These are phyloP conservation scores for Thelonectria blattea DNA, from an alignment of 2,329 filamentous ascomycete genomes.

Conservation along the genomic window DNA sequence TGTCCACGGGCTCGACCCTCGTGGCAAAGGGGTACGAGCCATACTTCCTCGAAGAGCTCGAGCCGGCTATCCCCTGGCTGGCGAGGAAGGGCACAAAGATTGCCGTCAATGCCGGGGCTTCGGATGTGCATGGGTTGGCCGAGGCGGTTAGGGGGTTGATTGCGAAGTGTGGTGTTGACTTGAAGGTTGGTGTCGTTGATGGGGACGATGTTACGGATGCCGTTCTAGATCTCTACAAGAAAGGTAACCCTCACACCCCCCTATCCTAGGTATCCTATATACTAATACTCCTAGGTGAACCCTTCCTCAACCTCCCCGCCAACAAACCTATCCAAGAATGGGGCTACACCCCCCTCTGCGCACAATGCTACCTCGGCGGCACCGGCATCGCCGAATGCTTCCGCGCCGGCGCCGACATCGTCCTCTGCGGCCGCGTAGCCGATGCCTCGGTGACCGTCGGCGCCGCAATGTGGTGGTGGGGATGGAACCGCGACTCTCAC, in stretches of 20 bases:
- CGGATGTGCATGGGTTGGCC: constrained; percentile 37
- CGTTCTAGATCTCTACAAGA: constrained; percentile 34
- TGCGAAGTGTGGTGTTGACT: constrained; percentile 39
- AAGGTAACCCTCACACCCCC: constrained; percentile 12
- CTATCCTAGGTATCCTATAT: no score
- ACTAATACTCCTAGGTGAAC: constrained; percentile 23
- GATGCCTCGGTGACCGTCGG: constrained; percentile 59
- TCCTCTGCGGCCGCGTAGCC: constrained; percentile 54
- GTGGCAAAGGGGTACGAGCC: constrained; percentile 50
- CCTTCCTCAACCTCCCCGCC: constrained; percentile 30
- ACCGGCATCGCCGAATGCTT: constrained; percentile 51
- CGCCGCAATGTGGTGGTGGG: constrained; percentile 60
- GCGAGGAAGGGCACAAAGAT: constrained; percentile 42
- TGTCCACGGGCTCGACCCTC: constrained; percentile 36
- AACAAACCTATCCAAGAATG: constrained; percentile 38
- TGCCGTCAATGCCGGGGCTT: constrained; percentile 46
- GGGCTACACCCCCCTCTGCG: constrained; percentile 36
- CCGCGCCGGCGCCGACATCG: constrained; percentile 49
- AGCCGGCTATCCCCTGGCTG: constrained; percentile 41
- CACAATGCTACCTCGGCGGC: constrained; percentile 54
- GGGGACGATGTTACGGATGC: constrained; percentile 43
- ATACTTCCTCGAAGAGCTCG: constrained; percentile 41
- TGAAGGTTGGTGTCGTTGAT: constrained; percentile 44
- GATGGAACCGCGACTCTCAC: constrained; percentile 51
- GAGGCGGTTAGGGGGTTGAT: constrained; percentile 32